Base-by-base conservation (phyloP, 768 basidiomycete genomes). In the Solioccasus polychromus region DNA sequence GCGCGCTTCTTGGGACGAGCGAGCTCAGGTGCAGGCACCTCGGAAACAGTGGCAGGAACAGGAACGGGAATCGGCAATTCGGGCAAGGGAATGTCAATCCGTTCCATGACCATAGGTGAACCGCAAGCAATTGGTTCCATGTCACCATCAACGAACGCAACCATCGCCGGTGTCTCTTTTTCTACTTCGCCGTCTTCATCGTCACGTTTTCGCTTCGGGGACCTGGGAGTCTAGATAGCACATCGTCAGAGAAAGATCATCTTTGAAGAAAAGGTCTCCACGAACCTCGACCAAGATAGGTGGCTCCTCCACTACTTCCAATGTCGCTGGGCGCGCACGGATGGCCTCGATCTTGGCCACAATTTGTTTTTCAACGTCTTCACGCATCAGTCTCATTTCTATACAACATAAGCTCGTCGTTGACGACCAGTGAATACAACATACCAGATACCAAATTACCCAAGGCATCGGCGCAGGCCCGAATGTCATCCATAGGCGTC, bases 151-250 rank as follows among this genome's bases (percentile, higher is more conserved):
- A n/a, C n/a, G 32, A 18, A 34, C 32, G 17, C 15, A 4, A 6
- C 5, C 10, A 34, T 18, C 17, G 14, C 14, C 31, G 5, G 17
- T 5, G 23, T n/a, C 18, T 44, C 50, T 42, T 56, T 44, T 1
- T 45, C 48, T 34, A 15, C 17, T 34, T 17, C 32, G 5, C 32
- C 17, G 8, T 70, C 73, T 51, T 70, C 71, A 34, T 74, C 73
- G 31, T 47, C 53, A 39, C 82, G 82, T 66, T 85, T 88, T 48
- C 85, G 79, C 68, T 88, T 87, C 65, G 74, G 67, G 41, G 76
- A 73, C 49, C 63, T 63, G 50, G 66, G 18, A 57, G 49, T 53
- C 60, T 62, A 17, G 7, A 39, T 44, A 50, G 45, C 8, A 46
- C 23, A 46, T 51, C 68, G 61, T 61, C 57, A 58, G 52, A 48